Percentiles rank a stretch among this genome's conserved stretches.
These are phyloP conservation scores for Kwoniella sp. DNA, from an alignment of 768 basidiomycete species.

Conservation along the genomic window DNA sequence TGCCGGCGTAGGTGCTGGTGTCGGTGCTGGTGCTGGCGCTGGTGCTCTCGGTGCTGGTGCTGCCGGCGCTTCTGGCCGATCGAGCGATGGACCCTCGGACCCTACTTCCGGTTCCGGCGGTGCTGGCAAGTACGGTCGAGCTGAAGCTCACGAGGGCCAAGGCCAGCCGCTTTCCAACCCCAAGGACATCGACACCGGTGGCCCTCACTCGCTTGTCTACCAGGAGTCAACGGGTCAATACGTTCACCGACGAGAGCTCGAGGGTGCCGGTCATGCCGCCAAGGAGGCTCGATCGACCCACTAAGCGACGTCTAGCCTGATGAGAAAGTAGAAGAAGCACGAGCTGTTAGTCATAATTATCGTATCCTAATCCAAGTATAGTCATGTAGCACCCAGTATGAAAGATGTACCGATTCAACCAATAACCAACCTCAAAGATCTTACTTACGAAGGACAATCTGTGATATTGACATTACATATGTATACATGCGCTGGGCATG, in stretches of 20 bases:
- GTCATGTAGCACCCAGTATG: not conserved
- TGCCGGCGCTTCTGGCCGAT: constrained; percentile 7
- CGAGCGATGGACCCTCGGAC: constrained; percentile 16
- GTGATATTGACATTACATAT: too few relatives aligned
- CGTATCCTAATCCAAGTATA: not conserved
- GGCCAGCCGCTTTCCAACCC: constrained; percentile 39
- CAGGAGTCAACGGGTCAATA: constrained; percentile 47
- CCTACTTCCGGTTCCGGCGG: constrained; percentile 14
- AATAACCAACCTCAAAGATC: too few relatives aligned
- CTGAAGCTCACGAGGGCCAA: constrained; percentile 23
- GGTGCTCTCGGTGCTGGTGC: constrained; percentile 22
- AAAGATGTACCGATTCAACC: not conserved
- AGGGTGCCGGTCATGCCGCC: constrained; percentile 17
- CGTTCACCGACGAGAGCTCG: constrained; percentile 49
- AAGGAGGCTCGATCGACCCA: not conserved
- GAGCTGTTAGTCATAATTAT: not conserved
- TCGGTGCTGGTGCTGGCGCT: constrained; percentile 25
- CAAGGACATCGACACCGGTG: constrained; percentile 48
- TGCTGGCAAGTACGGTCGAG: constrained; percentile 28
- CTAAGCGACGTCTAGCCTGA: not conserved
- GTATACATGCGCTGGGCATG: too few relatives aligned
- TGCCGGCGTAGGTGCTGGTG: constrained; percentile 17
- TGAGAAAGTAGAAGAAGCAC: not conserved
- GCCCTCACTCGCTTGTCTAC: constrained; percentile 49
- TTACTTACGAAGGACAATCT: too few relatives aligned